A percentile compares a stretch with the other conserved stretches of the same genome.
Conservation (phyloP, 371 early-diverging fungal genomes). For the Saksenaea vasiformis region DNA sequence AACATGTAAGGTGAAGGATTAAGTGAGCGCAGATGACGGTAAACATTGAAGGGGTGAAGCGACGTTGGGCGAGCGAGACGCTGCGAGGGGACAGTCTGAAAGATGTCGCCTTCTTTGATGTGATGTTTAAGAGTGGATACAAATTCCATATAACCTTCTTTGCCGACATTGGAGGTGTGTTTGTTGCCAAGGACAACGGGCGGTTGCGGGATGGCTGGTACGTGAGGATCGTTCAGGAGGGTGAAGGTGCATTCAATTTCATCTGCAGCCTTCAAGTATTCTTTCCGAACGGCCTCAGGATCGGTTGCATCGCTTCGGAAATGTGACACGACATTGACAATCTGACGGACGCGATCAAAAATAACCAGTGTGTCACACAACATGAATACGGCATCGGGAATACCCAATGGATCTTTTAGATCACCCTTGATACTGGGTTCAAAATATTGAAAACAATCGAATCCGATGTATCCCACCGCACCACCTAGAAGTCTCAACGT, state of each 20-base stretch:
- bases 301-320: conserved; percentile 69
- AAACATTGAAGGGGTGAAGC: conserved; percentile 96
- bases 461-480: conserved; percentile 95
- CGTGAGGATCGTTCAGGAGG: conserved; percentile 56
- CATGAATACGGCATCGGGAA: conserved; percentile 93
- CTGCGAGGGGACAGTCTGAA: conserved; percentile 96
- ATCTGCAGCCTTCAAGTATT: conserved; percentile 66
- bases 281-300: conserved; percentile 52
- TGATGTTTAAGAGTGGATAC: conserved; percentile 87
- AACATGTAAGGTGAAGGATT: conserved; percentile 99
- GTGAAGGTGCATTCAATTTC: conserved; percentile 67
- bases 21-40: conserved; percentile 90
- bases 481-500: conserved; percentile 62
- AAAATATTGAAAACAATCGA: conserved; percentile 96
- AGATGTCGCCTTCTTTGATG: conserved; percentile 94
- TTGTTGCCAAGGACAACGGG: conserved; percentile 70
- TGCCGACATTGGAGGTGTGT: conserved; percentile 82
- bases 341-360: conserved; percentile 92
- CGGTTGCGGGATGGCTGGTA: conserved; percentile 59
- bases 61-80: conserved; percentile 82
- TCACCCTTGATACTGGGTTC: conserved; percentile 85
- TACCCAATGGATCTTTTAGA: conserved; percentile 79
- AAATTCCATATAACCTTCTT: conserved; percentile 87
- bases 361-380: conserved; percentile 92
- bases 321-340: conserved; percentile 90